These are phyloP conservation scores for Chaetothyriales sp. DNA, from an alignment of 2,329 filamentous ascomycete genomes.

Conservation along the genomic window DNA sequence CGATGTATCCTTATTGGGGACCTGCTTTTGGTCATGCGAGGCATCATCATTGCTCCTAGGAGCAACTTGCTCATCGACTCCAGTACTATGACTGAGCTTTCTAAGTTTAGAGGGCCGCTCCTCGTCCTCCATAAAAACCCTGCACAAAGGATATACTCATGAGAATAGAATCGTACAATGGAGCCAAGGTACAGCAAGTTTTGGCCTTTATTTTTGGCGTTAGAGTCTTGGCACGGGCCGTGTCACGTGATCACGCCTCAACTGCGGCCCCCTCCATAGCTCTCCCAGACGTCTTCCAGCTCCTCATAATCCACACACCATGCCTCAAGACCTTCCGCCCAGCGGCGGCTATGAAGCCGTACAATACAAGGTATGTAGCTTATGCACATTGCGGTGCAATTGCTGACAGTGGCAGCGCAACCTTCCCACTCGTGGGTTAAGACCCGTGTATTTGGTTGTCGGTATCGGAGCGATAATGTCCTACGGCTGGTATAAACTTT, in stretches of 20 bases:
- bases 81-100: conserved; percentile 33
- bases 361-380: conserved; percentile 72
- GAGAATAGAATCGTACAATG: background rate
- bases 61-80: conserved; percentile 4
- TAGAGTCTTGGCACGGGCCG: background rate
- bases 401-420: conserved; percentile 52
- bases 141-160: background rate
- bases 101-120: conserved; percentile 43
- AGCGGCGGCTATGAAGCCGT: conserved; percentile 86
- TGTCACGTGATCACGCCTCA: background rate
- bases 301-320: conserved; percentile 31
- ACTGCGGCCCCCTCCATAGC: background rate
- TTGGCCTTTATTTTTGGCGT: background rate
- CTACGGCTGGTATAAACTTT: conserved; percentile 81
- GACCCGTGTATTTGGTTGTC: conserved; percentile 63
- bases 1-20: conserved; percentile 8
- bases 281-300: background rate
- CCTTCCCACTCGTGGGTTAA: conserved; percentile 80
- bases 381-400: background rate
- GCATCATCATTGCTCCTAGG: background rate
- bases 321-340: conserved; percentile 98
- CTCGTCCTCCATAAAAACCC: conserved; percentile 37
- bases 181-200: background rate
- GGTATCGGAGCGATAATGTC: conserved; percentile 66
- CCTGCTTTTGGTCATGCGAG: conserved; percentile 9